phyloP scores from a whole-genome alignment of 1,284 basidiomycete genomes.

The Veloboletus limbatus region DNA sequence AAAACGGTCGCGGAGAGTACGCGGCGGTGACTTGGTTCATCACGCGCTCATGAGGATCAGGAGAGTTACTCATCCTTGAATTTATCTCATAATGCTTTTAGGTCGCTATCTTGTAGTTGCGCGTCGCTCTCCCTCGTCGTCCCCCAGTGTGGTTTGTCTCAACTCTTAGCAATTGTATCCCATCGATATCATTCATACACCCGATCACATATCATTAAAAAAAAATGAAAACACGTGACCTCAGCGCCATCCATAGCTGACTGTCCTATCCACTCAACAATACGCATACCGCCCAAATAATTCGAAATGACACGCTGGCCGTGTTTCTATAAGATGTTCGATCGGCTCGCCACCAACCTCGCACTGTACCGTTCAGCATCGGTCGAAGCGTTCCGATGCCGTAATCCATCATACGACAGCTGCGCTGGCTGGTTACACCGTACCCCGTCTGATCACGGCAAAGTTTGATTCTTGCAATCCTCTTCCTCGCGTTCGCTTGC shows the following conservation, averaged over 20 bases:
- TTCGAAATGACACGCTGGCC: conserved; percentile 57
- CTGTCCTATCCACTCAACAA: not conserved
- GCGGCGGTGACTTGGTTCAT: not conserved
- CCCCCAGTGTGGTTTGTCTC: too few species aligned
- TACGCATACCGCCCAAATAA: not conserved
- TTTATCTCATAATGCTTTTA: too few species aligned
- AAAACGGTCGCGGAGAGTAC: conserved; percentile 15
- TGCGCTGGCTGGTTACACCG: not conserved
- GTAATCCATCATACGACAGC: not conserved
- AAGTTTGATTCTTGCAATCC: not conserved
- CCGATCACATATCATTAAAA: too few species aligned
- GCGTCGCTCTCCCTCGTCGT: too few species aligned
- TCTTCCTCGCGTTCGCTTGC: conserved; percentile 12
- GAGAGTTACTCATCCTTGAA: too few species aligned
- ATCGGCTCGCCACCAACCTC: not conserved
- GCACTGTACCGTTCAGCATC: not conserved
- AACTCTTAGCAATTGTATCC: too few species aligned
- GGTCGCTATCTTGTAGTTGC: too few species aligned
- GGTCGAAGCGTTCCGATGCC: not conserved
- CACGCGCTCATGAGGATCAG: too few species aligned
- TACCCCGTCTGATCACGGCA: conserved; percentile 3
- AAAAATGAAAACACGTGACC: conserved; percentile 25
- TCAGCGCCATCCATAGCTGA: not conserved
- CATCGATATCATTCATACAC: too few species aligned
- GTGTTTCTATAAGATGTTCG: conserved; percentile 4